Conservation (phyloP, 2,329 filamentous ascomycete species). For the Penicillium sp. region DNA sequence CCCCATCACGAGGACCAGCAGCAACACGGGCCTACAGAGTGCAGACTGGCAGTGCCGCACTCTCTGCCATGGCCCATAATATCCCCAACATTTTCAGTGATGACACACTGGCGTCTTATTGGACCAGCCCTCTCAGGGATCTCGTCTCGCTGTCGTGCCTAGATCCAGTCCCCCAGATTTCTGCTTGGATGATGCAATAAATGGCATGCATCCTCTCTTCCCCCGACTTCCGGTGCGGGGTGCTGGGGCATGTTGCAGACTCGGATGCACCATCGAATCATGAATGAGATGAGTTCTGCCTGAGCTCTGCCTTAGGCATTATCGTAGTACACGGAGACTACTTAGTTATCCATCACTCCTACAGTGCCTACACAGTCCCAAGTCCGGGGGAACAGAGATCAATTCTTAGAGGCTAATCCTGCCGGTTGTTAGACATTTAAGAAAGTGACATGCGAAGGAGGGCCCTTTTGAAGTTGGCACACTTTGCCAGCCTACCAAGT, state of each 20-base stretch:
- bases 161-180: background rate
- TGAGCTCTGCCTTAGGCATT: background rate
- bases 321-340: too few relatives aligned
- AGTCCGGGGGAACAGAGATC: too few relatives aligned
- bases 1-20: background rate
- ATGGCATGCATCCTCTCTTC: background rate
- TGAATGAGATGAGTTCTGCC: background rate
- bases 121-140: background rate
- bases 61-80: background rate
- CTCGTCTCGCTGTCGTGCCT: background rate
- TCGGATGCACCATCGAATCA: background rate
- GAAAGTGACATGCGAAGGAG: too few relatives aligned
- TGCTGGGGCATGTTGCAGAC: background rate
- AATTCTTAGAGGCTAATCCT: too few relatives aligned
- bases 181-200: constrained; percentile 5
- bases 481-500: too few relatives aligned
- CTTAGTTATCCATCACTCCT: too few relatives aligned
- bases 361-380: too few relatives aligned
- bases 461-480: too few relatives aligned
- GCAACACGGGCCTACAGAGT: background rate
- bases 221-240: constrained; percentile 2
- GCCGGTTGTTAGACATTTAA: too few relatives aligned
- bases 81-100: background rate
- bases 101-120: background rate
- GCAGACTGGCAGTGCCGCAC: too few relatives aligned